phyloP scores from a whole-genome alignment of 176 grass and related monocot genomes.

The Aegilops bicornis region DNA sequence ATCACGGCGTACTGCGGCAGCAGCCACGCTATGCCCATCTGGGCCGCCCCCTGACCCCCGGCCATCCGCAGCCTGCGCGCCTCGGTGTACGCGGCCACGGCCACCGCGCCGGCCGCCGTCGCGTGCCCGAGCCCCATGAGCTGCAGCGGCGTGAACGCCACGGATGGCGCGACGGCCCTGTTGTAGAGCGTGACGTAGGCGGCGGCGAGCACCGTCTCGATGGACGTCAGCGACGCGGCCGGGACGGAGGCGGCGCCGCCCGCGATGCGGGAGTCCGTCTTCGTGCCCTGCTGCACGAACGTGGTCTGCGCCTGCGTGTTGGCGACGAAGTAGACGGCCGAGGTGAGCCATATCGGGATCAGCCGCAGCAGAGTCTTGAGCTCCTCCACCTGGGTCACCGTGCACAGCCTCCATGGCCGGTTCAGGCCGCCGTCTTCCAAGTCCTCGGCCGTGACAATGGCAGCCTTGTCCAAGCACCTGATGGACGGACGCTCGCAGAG shows the following conservation, averaged over 20 bases:
- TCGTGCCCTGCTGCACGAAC: conserved; percentile 46
- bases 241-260: neutral
- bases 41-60: neutral
- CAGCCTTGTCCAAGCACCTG: conserved; percentile 42
- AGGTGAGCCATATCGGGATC: conserved; percentile 43
- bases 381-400: conserved; percentile 44
- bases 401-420: conserved; percentile 34
- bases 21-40: conserved; percentile 41
- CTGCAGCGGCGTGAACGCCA: conserved; percentile 34
- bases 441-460: conserved; percentile 22
- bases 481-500: neutral
- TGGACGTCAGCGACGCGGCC: conserved; percentile 31
- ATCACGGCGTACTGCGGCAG: conserved; percentile 44
- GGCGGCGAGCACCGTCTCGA: conserved; percentile 19
- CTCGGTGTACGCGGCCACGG: conserved; percentile 25
- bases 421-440: neutral
- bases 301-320: conserved; percentile 46
- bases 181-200: conserved; percentile 23
- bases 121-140: conserved; percentile 42
- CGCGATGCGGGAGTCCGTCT: conserved; percentile 10
- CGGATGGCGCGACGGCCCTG: neutral
- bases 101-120: neutral
- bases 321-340: conserved; percentile 37
- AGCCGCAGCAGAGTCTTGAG: conserved; percentile 36
- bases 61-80: conserved; percentile 2